These are phyloP conservation scores for Macrotyloma uniflorum DNA, from an alignment of 306 rosid species.

Conservation along the genomic window DNA sequence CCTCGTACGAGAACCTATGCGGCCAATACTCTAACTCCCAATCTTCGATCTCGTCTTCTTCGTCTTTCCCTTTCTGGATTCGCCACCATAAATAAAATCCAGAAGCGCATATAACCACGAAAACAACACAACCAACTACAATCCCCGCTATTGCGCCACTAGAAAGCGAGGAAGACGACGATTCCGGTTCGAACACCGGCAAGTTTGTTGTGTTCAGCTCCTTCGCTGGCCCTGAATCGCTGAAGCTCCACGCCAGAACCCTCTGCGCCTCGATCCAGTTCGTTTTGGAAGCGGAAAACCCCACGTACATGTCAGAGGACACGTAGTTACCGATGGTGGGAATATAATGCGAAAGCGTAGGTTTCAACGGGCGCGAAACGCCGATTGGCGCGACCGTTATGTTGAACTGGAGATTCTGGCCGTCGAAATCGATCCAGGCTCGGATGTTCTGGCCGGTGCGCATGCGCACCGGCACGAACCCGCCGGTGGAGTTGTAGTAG, in stretches of 20 bases:
- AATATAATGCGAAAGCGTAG: slow-evolving; percentile 57
- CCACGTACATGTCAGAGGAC: slow-evolving; percentile 77
- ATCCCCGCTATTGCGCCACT: slow-evolving; percentile 64
- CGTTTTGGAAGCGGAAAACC: slow-evolving; percentile 86
- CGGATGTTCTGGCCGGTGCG: slow-evolving; percentile 62
- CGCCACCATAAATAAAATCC: slow-evolving; percentile 56
- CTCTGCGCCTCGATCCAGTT: slow-evolving; percentile 79
- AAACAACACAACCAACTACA: slow-evolving; percentile 44
- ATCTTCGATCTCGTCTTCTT: slow-evolving; percentile 75
- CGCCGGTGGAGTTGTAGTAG: slow-evolving; percentile 57
- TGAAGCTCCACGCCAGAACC: slow-evolving; percentile 89
- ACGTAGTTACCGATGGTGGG: slow-evolving; percentile 60
- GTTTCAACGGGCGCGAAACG: slow-evolving; percentile 56
- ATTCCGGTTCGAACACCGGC: slow-evolving; percentile 51
- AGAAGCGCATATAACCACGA: slow-evolving; percentile 35
- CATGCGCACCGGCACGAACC: slow-evolving; percentile 65
- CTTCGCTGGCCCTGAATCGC: slow-evolving; percentile 59
- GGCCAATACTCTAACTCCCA: slow-evolving; percentile 97
- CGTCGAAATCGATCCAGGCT: slow-evolving; percentile 87
- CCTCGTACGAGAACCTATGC: slow-evolving; percentile 77
- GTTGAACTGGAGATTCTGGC: slow-evolving; percentile 51
- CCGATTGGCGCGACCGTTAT: slow-evolving; percentile 72
- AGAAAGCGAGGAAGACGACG: slow-evolving; percentile 52
- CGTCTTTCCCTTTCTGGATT: slow-evolving; percentile 40
- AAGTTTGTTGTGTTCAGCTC: slow-evolving; percentile 66